phyloP scores from a whole-genome alignment of 805 yeast genomes.

The Sungouiella blattae region DNA sequence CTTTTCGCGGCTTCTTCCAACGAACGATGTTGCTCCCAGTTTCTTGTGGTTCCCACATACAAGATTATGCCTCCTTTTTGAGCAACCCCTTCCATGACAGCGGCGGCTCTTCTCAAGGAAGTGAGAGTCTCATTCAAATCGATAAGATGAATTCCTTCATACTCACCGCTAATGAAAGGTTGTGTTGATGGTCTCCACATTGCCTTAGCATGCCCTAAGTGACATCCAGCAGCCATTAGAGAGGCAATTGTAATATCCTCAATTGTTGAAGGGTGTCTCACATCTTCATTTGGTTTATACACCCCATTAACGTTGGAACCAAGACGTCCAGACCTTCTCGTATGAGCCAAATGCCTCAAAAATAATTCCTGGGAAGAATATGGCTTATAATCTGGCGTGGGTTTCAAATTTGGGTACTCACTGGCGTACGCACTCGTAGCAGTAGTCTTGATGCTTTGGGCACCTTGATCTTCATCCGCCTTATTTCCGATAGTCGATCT shows the following conservation, averaged over 20 bases:
- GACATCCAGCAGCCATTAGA: constrained; percentile 89
- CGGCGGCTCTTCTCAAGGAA: constrained; percentile 75
- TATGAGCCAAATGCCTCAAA: constrained; percentile 67
- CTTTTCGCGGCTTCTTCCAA: constrained; percentile 78
- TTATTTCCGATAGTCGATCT: constrained; percentile 1
- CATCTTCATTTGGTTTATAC: constrained; percentile 67
- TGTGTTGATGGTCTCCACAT: constrained; percentile 79
- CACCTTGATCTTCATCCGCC: constrained; percentile 4
- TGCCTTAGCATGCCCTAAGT: constrained; percentile 85
- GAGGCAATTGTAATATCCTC: constrained; percentile 62
- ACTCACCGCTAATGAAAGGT: constrained; percentile 82
- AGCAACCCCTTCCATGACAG: constrained; percentile 78
- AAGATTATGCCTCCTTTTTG: constrained; percentile 81
- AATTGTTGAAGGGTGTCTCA: constrained; percentile 54
- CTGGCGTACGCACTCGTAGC: constrained; percentile 27
- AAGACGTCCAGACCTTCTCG: constrained; percentile 47
- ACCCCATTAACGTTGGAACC: constrained; percentile 67
- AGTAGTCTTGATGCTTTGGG: constrained; percentile 26
- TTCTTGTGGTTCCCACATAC: constrained; percentile 79
- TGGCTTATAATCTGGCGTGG: constrained; percentile 58
- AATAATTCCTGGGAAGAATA: constrained; percentile 76
- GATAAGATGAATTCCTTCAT: constrained; percentile 87
- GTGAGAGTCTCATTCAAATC: constrained; percentile 82
- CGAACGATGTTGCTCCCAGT: constrained; percentile 60
- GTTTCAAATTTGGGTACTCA: constrained; percentile 59